Percentiles rank a stretch among this genome's conserved stretches.
phyloP scores from a whole-genome alignment of 169 alveolate species.

The Plasmodium cynomolgi region DNA sequence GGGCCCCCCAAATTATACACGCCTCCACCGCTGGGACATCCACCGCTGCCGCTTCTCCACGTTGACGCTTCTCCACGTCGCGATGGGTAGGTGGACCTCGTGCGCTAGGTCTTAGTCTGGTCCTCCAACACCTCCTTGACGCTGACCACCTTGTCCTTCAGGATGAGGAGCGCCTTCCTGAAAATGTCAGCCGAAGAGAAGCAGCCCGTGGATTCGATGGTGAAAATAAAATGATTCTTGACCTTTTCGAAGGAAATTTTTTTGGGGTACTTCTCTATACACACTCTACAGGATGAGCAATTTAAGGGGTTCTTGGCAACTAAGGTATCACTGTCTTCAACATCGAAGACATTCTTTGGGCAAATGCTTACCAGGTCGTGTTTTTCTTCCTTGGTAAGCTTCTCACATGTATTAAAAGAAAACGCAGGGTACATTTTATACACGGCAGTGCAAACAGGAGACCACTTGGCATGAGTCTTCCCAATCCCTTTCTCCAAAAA shows the following conservation, averaged over 20 bases:
- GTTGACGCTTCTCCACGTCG: not conserved
- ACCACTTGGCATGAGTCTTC: conserved; percentile 99
- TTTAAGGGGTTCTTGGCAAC: conserved; percentile 91
- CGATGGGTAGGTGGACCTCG: not conserved
- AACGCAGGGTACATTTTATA: conserved; percentile 94
- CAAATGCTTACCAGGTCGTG: conserved; percentile 91
- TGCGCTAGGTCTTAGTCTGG: not conserved
- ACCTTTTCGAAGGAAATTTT: conserved; percentile 84
- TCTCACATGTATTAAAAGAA: conserved; percentile 74
- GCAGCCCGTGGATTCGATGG: conserved; percentile 87
- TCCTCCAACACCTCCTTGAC: conserved; percentile 75
- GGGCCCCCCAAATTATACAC: not conserved
- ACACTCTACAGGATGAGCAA: conserved; percentile 98
- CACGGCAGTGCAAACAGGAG: conserved; percentile 99
- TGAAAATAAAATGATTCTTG: conserved; percentile 89
- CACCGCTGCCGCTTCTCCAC: not conserved
- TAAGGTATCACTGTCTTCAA: conserved; percentile 91
- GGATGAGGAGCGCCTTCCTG: conserved; percentile 77
- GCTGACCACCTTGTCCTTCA: conserved; percentile 73
- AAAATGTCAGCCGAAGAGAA: conserved; percentile 84
- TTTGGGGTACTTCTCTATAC: conserved; percentile 94
- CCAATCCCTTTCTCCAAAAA: conserved; percentile 98
- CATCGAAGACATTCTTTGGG: conserved; percentile 96
- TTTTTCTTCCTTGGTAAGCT: conserved; percentile 91
- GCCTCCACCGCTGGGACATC: not conserved